Base-by-base conservation (phyloP, 2,329 filamentous ascomycete genomes). In the Penicillium sp. region DNA sequence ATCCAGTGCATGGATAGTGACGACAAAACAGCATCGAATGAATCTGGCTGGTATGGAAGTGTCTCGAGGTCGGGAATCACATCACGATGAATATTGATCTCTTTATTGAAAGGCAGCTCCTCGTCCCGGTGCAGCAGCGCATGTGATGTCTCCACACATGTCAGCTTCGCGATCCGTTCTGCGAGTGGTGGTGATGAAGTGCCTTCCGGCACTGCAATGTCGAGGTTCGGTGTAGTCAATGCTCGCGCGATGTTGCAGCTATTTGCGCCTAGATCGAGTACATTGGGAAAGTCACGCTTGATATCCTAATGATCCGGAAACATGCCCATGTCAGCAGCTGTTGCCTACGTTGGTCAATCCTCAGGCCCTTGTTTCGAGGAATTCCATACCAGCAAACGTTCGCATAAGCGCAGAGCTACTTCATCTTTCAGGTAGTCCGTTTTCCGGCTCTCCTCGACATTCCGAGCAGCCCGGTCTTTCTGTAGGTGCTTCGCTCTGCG, bases 371-470 rank as follows among this genome's bases (percentile, higher is more conserved):
- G 51, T 26, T 55, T 40, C 30, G 45, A 19, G 26, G 40, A 35
- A n/a, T 16, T 57, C 16, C 76, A 57, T 80, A 93, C 90, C 68
- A 98, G 82, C 53, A 99, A 82, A 51, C 95, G 85, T 70, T 98
- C 94, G 70, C 91, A 92, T 28, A 99, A 81, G 53, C 95, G 86
- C 49, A 84, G 82, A 54, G 95, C 95, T 4, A 97, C 90, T 76
- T 98, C 94, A 73, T 98, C 93, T 75, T 93, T 93, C 58, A 99
- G 81, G 73, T 98, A 98, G 79, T 98, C 95, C 26, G 92, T 89
- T 70, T 91, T 85, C 16, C 94, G 85, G 73, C 93, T 93, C 65
- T 84, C 78, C 65, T 91, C 86, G 10, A 85, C 80, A 73, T 94
- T 82, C 49, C 82, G 75, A 0, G 91, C 93, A 0, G 93, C 90